These are phyloP conservation scores for Graphium sp. DNA, from an alignment of 2,329 filamentous ascomycete species.

Conservation along the genomic window DNA sequence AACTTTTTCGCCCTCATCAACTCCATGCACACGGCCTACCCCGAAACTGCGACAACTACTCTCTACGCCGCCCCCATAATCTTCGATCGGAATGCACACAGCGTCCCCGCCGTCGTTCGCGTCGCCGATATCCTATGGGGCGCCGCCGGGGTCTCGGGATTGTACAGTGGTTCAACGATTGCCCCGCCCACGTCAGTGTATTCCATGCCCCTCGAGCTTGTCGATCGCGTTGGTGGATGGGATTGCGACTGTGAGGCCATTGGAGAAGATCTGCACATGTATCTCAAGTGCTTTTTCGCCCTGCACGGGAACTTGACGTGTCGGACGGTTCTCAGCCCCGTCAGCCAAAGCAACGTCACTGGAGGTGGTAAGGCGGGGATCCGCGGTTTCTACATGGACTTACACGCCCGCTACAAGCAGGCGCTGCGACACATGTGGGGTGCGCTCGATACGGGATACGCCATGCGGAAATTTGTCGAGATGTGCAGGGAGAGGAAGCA, in stretches of 20 bases:
- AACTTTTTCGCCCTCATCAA: constrained; percentile 52
- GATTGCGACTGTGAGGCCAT: constrained; percentile 55
- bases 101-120: constrained; percentile 49
- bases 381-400: constrained; percentile 35
- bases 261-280: constrained; percentile 64
- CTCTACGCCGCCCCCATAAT: constrained; percentile 56
- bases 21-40: constrained; percentile 41
- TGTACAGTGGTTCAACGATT: constrained; percentile 46
- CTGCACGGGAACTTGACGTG: constrained; percentile 52
- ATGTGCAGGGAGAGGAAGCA: constrained; percentile 41
- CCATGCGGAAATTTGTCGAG: constrained; percentile 38
- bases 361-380: constrained; percentile 36
- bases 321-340: constrained; percentile 47
- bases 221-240: constrained; percentile 56
- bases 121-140: constrained; percentile 59
- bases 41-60: constrained; percentile 42
- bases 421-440: constrained; percentile 65
- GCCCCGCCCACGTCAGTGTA: constrained; percentile 61
- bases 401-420: constrained; percentile 53
- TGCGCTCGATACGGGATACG: constrained; percentile 50
- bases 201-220: constrained; percentile 48
- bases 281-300: constrained; percentile 62
- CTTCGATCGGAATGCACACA: constrained; percentile 58
- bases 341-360: constrained; percentile 57
- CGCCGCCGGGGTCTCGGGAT: constrained; percentile 51